Evolutionary conservation across 106 monocot genomes (phyloP), one percentile per base, ranked within the genome.

Genomic region (Narthecium ossifragum): DNA sequence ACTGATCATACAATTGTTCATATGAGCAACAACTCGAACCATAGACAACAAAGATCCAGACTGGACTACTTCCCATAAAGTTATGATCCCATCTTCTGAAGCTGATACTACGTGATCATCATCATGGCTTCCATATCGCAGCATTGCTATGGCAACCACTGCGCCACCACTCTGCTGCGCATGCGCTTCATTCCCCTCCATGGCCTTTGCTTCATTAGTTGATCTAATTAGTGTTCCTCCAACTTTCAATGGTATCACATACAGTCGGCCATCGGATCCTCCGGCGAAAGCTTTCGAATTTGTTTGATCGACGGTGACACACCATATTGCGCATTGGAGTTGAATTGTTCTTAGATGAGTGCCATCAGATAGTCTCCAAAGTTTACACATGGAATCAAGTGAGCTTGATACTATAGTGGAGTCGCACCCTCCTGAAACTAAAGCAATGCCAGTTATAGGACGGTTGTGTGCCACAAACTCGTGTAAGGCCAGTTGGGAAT

Each of bases 281-380:
- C 74, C 74, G 37, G 55, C 60, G 46, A 29, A 74, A 2, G 28
- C 21, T 3, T 25, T 26, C 6, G 53, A 54, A 30, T 40, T 37
- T 11, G 24, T 24, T 5, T 27, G 36, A 15, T 74, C 67, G 1
- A 62, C 12, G 0, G 45, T 17, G 6, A 55, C 6, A 5, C 61
- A 67, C 67, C 66, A 67, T 11, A 62, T 21, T 4, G 33, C 21
- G 29, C 67, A 74, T 6, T 31, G 46, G 34, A 74, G 59, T 12
- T 15, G 12, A 6, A 74, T 28, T 18, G 74, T 74, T 23, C 54
- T 60, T 21, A 74, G 54, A 6, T 39, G 34, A 43, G 26, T 11
- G 2, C 75, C 75, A 57, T 69, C 57, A 13, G 68, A 10, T 4
- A 69, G 20, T 10, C 50, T 63, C 75, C 75, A 75, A 13, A 75